Conservation (phyloP, 768 basidiomycete genomes). For the Phaeotremella skinneri region DNA sequence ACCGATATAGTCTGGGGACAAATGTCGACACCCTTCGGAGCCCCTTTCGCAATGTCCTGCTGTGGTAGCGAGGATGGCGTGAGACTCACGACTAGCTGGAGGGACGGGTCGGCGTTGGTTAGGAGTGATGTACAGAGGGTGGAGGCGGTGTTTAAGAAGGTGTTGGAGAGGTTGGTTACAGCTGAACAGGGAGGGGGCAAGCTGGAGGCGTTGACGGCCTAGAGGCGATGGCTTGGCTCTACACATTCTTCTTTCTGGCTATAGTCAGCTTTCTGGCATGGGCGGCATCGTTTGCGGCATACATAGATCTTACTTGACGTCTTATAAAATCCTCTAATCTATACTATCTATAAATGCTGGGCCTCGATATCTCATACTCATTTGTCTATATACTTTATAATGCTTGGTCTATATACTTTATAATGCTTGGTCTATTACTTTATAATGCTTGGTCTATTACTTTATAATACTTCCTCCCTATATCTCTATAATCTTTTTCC, state of each 20-base stretch:
- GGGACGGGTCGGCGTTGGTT: slow-evolving; percentile 16
- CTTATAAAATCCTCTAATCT: too few species aligned
- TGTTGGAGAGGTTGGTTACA: slow-evolving; percentile 16
- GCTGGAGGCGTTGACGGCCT: neutral
- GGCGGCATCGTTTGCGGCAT: too few species aligned
- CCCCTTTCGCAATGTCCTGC: slow-evolving; percentile 14
- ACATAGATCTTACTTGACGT: too few species aligned
- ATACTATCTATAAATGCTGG: too few species aligned
- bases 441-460: too few species aligned
- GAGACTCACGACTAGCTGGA: slow-evolving; percentile 17
- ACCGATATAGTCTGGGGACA: slow-evolving; percentile 27
- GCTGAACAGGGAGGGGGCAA: neutral
- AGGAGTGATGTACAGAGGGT: slow-evolving; percentile 14
- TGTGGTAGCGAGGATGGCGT: slow-evolving; percentile 24
- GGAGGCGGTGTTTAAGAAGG: slow-evolving; percentile 10
- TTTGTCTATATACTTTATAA: too few species aligned
- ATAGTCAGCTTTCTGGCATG: neutral
- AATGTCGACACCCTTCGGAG: slow-evolving; percentile 11
- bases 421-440: too few species aligned
- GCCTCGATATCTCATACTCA: too few species aligned
- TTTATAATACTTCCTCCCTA: too few species aligned
- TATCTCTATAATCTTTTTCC: too few species aligned
- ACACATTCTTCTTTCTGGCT: neutral
- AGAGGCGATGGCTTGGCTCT: too few species aligned
- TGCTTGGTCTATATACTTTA: too few species aligned